Evolutionary conservation across 305 asterid species (phyloP).

Genomic region (Fraxinus latifolia): DNA sequence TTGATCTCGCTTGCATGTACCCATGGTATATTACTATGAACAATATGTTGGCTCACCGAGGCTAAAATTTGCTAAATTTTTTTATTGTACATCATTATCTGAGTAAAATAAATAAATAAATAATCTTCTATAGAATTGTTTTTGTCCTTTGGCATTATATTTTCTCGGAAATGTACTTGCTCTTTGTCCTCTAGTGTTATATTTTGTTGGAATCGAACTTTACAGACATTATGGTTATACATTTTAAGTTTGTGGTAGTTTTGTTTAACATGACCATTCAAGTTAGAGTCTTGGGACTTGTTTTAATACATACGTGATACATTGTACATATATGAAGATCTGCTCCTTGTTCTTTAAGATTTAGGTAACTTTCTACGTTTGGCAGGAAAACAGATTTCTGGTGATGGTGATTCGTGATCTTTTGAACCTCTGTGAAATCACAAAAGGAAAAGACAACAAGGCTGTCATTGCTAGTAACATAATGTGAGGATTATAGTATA

Average conservation of each 20-base stretch:
- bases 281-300: not conserved
- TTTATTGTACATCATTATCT: not conserved
- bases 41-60: not conserved
- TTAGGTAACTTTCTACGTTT: slow-evolving; percentile 2
- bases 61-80: not conserved
- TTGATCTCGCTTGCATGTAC: not conserved
- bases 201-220: not conserved
- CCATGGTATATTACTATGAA: not conserved
- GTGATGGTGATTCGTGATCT: slow-evolving; percentile 99
- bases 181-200: not conserved
- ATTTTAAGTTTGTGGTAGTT: not conserved
- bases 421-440: slow-evolving; percentile 91
- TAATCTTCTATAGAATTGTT: not conserved
- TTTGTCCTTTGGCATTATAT: not conserved
- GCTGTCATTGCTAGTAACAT: slow-evolving; percentile 99
- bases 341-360: not conserved
- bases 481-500: slow-evolving; percentile 53
- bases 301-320: not conserved
- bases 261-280: not conserved
- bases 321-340: not conserved
- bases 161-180: not conserved
- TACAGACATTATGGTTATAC: not conserved
- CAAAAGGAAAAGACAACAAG: slow-evolving; percentile 97
- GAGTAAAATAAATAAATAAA: not conserved
- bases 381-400: slow-evolving; percentile 93